Percentiles rank a stretch among this genome's conserved stretches.
phyloP scores from a whole-genome alignment of 768 basidiomycete genomes.

The Auricularia cornea region DNA sequence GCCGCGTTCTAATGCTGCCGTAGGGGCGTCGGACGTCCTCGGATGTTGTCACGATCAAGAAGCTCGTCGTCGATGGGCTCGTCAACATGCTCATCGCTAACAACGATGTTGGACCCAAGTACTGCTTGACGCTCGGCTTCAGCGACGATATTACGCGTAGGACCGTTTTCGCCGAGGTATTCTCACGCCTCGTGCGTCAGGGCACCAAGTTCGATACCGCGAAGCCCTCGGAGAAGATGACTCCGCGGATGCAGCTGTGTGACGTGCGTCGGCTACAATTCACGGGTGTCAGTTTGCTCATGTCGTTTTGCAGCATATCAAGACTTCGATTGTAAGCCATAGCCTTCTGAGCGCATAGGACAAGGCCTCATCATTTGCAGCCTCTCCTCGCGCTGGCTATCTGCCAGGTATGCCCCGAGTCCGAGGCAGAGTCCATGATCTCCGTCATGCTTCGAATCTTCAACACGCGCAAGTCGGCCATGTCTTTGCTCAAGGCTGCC shows the following conservation, averaged over 20 bases:
- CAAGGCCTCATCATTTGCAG: constrained; percentile 15
- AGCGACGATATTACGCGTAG: constrained; percentile 61
- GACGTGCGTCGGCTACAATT: constrained; percentile 36
- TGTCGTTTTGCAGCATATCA: neutral
- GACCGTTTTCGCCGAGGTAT: constrained; percentile 76
- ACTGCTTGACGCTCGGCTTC: constrained; percentile 73
- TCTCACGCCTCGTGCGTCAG: constrained; percentile 70
- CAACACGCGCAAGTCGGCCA: constrained; percentile 61
- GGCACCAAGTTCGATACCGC: constrained; percentile 70
- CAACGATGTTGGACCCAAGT: constrained; percentile 81
- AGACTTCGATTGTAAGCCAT: neutral
- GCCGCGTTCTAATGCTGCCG: neutral
- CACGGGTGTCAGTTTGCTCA: neutral
- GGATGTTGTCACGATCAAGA: constrained; percentile 45
- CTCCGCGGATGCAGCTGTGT: constrained; percentile 43
- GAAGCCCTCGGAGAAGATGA: constrained; percentile 39
- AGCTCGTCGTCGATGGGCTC: constrained; percentile 66
- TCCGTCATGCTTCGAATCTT: constrained; percentile 80
- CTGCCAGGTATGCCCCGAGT: constrained; percentile 73
- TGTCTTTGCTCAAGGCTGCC: constrained; percentile 73
- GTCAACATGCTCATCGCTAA: constrained; percentile 77
- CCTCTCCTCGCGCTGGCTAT: constrained; percentile 76
- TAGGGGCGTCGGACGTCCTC: neutral
- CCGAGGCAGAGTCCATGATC: constrained; percentile 69
- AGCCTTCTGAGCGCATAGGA: neutral